Evolutionary conservation across 495 filamentous ascomycete genomes (phyloP).

Genomic region (Thozetella sp.): DNA sequence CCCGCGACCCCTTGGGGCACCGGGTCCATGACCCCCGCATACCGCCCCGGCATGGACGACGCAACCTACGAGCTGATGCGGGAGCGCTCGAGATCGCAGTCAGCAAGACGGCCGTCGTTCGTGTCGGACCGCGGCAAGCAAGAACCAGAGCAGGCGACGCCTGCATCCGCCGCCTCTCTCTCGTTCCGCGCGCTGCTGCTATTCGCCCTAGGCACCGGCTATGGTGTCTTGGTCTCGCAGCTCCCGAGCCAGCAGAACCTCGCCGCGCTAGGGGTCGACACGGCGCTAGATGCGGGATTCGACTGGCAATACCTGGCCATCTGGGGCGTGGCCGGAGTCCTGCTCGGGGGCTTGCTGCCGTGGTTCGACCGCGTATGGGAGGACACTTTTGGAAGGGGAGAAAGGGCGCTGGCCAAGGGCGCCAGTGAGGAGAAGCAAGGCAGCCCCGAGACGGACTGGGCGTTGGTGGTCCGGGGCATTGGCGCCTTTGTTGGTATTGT

Average conservation of each 20-base stretch:
- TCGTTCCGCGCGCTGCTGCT: conserved; percentile 62
- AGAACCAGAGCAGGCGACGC: background rate
- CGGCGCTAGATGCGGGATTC: conserved; percentile 32
- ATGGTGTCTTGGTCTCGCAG: conserved; percentile 84
- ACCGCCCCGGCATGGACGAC: conserved; percentile 25
- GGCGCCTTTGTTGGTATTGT: conserved; percentile 96
- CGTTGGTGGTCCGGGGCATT: conserved; percentile 79
- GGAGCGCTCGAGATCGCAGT: background rate
- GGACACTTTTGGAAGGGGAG: conserved; percentile 19
- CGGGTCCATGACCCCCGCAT: conserved; percentile 64
- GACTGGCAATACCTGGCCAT: conserved; percentile 71
- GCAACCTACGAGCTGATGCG: conserved; percentile 20
- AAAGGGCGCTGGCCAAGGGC: background rate
- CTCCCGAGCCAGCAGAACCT: conserved; percentile 38
- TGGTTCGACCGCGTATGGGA: conserved; percentile 76
- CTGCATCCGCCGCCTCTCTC: conserved; percentile 24
- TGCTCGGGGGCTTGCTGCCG: conserved; percentile 76
- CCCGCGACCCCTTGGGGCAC: conserved; percentile 65
- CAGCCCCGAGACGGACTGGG: conserved; percentile 64
- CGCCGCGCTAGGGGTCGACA: conserved; percentile 56
- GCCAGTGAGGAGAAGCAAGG: conserved; percentile 13
- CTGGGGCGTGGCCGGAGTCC: conserved; percentile 82
- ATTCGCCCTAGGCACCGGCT: conserved; percentile 80
- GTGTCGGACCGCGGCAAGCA: background rate
- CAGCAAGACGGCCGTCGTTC: conserved; percentile 5